Percentiles rank a stretch among this genome's conserved stretches.
phyloP scores from a whole-genome alignment of 2,329 filamentous ascomycete species.

The Coniosporium tulheliwenetii region DNA sequence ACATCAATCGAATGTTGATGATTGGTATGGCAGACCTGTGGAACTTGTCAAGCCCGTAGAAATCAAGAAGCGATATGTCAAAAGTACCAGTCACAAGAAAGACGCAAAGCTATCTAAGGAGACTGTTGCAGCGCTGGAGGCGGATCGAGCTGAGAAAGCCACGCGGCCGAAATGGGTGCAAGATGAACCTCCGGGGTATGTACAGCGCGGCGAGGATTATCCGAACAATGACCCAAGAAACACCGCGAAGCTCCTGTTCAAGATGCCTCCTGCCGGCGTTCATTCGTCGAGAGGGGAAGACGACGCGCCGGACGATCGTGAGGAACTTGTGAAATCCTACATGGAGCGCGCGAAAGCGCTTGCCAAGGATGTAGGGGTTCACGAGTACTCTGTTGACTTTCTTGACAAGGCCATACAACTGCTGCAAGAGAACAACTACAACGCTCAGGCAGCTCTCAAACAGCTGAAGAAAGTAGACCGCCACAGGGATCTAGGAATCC shows the following conservation, averaged over 20 bases:
- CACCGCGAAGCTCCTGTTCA: slow-evolving; percentile 65
- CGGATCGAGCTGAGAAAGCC: slow-evolving; percentile 63
- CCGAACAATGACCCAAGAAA: slow-evolving; percentile 55
- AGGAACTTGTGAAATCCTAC: slow-evolving; percentile 57
- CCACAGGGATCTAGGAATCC: slow-evolving; percentile 64
- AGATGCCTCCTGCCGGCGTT: slow-evolving; percentile 45
- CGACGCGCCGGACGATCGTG: slow-evolving; percentile 23
- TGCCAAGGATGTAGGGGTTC: slow-evolving; percentile 52
- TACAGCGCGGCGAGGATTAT: slow-evolving; percentile 68
- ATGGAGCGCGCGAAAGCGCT: slow-evolving; percentile 53
- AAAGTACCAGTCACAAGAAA: slow-evolving; percentile 50
- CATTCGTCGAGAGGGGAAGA: slow-evolving; percentile 30
- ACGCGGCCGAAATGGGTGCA: slow-evolving; percentile 85
- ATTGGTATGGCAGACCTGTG: slow-evolving; percentile 80
- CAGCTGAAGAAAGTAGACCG: slow-evolving; percentile 53
- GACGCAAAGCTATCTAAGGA: slow-evolving; percentile 69
- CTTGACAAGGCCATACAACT: slow-evolving; percentile 68
- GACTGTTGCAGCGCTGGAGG: slow-evolving; percentile 60
- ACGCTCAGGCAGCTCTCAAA: slow-evolving; percentile 54
- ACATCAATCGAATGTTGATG: slow-evolving; percentile 72
- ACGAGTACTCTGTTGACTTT: slow-evolving; percentile 68
- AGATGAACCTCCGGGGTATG: slow-evolving; percentile 78
- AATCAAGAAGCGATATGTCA: slow-evolving; percentile 60
- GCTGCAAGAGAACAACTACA: slow-evolving; percentile 56
- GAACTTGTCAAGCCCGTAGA: slow-evolving; percentile 80